Base-by-base conservation (phyloP, 192 early-diverging fungal species). In the Allomyces arbusculus region DNA sequence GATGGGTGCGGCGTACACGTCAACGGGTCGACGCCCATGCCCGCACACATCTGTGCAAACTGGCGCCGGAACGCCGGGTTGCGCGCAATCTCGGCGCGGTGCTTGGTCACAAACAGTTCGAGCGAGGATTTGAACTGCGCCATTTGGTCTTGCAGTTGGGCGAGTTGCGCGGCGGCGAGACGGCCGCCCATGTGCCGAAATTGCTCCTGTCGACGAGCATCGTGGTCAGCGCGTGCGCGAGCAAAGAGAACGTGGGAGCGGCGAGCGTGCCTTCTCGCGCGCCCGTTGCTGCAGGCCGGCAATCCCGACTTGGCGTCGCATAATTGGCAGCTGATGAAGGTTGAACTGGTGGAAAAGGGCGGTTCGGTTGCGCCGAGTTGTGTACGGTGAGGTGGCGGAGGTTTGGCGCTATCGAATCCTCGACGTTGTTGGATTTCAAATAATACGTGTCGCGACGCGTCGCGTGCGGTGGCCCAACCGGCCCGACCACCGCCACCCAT, bases 21-120 rank as follows among this genome's bases (percentile, higher is more conserved):
- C 44, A 98, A 76, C 9, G 95, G 95, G 75, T 98, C 95, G 3
- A 98, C 89, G 10, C 94, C 94, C 70, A 95, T 87, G 61, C 89
- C 82, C 44, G 81, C 80, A 71, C 95, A 98, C 92, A 98, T 93
- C 19, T 80, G 79, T 66, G 95, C 91, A 64, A 98, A 95, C 63
- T 92, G 88, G 61, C 82, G 79, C 12, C 95, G 80, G 72, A 98
- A 93, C 22, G 73, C 77, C 4, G 93, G 87, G 75, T 95, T 83
- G 66, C 83, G 81, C 62, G 86, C 79, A 73, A 98, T 98, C 67
- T 94, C 90, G 61, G 87, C 84, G 66, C 84, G 80, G 74, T 98
- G 86, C 63, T 87, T 84, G 19, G 79, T 71, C 43, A 91, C 88
- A 82, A 98, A 98, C 11, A 78, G 82, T 73, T 92, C 86, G 4